Percentiles rank a stretch among this genome's conserved stretches.
Evolutionary conservation across 2,329 filamentous ascomycete species (phyloP).

Genomic region (Diaporthe destruens): DNA sequence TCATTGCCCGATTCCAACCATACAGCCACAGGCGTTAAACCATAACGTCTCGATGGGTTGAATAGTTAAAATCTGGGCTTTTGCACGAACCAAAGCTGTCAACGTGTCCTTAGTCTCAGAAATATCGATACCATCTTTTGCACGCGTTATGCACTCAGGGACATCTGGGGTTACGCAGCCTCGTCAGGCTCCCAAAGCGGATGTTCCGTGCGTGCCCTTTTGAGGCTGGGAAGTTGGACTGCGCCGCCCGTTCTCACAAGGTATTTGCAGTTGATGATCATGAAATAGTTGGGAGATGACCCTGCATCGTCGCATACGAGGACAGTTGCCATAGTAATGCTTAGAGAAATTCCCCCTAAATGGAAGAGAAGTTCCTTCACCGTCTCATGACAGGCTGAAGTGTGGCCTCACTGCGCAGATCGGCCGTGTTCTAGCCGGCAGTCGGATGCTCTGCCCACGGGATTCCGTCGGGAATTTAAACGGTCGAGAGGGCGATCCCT

Average conservation of each 20-base stretch:
- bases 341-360: background rate
- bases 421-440: slow-evolving; percentile 21
- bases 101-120: background rate
- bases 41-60: background rate
- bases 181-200: background rate
- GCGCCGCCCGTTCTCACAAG: no score
- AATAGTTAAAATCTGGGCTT: no score
- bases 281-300: background rate
- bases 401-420: background rate
- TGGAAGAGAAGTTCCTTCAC: slow-evolving; percentile 5
- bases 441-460: slow-evolving; percentile 26
- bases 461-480: slow-evolving; percentile 30
- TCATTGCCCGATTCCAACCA: background rate
- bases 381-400: slow-evolving; percentile 13
- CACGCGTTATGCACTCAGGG: no score
- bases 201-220: background rate
- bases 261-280: background rate
- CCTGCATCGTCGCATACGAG: background rate
- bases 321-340: accelerated
- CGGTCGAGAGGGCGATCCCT: slow-evolving; percentile 22
- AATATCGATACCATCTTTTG: no score
- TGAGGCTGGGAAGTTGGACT: background rate
- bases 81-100: background rate
- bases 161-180: background rate
- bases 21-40: background rate